Conservation (phyloP, 1,284 basidiomycete genomes). For the Trametes hirsuta region DNA sequence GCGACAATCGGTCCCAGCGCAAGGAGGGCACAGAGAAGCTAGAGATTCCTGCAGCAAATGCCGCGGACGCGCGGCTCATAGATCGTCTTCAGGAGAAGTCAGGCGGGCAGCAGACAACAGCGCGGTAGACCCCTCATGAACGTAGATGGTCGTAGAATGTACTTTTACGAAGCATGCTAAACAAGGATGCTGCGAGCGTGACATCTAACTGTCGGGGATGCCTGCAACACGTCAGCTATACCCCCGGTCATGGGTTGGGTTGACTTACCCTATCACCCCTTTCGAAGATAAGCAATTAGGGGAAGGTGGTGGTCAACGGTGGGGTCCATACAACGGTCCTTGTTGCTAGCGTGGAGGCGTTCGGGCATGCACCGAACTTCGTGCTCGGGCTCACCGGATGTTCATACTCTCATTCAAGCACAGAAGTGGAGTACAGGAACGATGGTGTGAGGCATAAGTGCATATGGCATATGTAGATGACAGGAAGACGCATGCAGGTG, state of each 20-base stretch:
- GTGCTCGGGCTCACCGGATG: no score
- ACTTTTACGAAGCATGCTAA: not conserved
- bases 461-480: constrained; percentile 22
- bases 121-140: constrained; percentile 20
- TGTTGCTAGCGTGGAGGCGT: no score
- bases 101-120: constrained; percentile 53
- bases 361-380: no score
- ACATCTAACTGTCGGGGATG: no score
- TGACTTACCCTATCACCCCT: no score
- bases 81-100: constrained; percentile 63
- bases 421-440: not conserved
- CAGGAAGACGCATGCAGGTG: constrained; percentile 12
- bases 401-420: not conserved
- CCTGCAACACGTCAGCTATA: no score
- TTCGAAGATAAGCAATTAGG: no score
- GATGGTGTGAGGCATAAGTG: constrained; percentile 7
- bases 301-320: no score
- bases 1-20: constrained; percentile 60
- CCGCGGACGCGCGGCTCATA: constrained; percentile 65
- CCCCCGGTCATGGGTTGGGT: no score
- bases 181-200: no score
- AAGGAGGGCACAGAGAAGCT: constrained; percentile 65
- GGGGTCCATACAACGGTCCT: no score
- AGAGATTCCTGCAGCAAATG: constrained; percentile 71
- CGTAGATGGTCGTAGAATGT: not conserved